These are phyloP conservation scores for Eucalyptus decipiens DNA, from an alignment of 345 rosid species.

Conservation along the genomic window DNA sequence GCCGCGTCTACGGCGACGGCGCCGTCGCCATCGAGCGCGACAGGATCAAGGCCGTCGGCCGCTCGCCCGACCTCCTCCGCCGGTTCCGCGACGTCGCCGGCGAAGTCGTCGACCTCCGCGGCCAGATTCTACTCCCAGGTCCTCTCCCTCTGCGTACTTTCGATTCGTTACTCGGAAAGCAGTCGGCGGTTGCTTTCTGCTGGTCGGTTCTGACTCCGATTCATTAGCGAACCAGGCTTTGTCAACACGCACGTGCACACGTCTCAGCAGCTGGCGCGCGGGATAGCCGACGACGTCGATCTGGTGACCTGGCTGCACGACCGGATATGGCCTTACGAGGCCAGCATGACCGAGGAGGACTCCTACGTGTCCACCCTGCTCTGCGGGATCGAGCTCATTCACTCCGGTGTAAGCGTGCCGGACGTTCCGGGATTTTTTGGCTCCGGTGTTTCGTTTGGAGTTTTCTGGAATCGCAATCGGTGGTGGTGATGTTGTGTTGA, in stretches of 20 bases:
- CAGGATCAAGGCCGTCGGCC: conserved; percentile 47
- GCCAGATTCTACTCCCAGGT: conserved; percentile 59
- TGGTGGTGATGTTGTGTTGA: background rate
- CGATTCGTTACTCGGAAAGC: background rate
- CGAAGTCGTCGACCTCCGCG: conserved; percentile 34
- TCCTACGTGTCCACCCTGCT: conserved; percentile 57
- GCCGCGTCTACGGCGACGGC: conserved; percentile 37
- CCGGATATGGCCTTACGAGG: conserved; percentile 70
- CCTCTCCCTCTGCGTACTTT: too few relatives aligned
- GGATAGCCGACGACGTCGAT: conserved; percentile 62
- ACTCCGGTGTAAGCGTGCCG: conserved; percentile 44
- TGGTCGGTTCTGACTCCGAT: background rate
- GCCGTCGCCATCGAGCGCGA: conserved; percentile 28
- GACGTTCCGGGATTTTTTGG: background rate
- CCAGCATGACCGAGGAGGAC: conserved; percentile 51
- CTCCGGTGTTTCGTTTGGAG: background rate
- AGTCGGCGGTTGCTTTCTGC: background rate
- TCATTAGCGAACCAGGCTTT: conserved; percentile 17
- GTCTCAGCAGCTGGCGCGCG: conserved; percentile 63
- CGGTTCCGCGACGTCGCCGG: conserved; percentile 17
- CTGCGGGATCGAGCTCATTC: conserved; percentile 60
- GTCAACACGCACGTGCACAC: conserved; percentile 65
- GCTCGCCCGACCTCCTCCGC: conserved; percentile 25
- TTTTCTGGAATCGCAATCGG: background rate
- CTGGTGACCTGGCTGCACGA: conserved; percentile 55